Conservation (phyloP, 140 eudicot species). For the Flaveria floridana region DNA sequence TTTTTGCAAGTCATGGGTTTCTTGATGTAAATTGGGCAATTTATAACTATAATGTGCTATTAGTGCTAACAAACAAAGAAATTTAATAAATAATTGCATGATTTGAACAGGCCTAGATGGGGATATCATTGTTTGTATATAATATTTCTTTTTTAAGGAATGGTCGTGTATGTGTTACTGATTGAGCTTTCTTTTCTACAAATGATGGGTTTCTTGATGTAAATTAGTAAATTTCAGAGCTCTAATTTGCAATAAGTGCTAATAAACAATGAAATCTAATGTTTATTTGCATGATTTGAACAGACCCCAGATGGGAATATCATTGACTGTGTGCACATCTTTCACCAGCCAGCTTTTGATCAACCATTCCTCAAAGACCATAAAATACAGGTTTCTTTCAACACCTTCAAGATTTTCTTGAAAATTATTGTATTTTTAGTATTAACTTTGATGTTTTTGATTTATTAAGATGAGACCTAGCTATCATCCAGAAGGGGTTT, state of each 20-base stretch:
- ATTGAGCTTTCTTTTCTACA: conserved; percentile 10
- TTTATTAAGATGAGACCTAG: conserved; percentile 67
- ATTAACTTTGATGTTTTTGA: background rate
- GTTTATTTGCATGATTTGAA: conserved; percentile 28
- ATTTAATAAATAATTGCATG: conserved; percentile 27
- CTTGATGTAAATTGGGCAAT: conserved; percentile 21
- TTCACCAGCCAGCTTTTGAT: conserved; percentile 95
- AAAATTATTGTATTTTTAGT: background rate
- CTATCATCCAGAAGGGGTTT: conserved; percentile 80
- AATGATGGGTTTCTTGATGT: conserved; percentile 32
- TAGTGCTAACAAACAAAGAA: conserved; percentile 15
- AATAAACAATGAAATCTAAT: conserved; percentile 18
- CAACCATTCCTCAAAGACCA: conserved; percentile 97
- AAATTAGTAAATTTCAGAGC: background rate
- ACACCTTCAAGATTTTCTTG: conserved; percentile 8
- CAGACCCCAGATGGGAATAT: conserved; percentile 99
- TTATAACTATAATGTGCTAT: background rate
- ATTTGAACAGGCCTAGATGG: conserved; percentile 89
- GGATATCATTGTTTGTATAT: conserved; percentile 83
- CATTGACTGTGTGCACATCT: conserved; percentile 87
- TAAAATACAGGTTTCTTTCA: conserved; percentile 75
- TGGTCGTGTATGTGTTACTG: background rate
- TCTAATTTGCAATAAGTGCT: conserved; percentile 18
- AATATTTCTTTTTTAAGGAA: conserved; percentile 43
- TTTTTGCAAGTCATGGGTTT: conserved; percentile 20